These are phyloP conservation scores for Cephalotrichum gorgonifer DNA, from an alignment of 2,329 filamentous ascomycete genomes.

Conservation along the genomic window DNA sequence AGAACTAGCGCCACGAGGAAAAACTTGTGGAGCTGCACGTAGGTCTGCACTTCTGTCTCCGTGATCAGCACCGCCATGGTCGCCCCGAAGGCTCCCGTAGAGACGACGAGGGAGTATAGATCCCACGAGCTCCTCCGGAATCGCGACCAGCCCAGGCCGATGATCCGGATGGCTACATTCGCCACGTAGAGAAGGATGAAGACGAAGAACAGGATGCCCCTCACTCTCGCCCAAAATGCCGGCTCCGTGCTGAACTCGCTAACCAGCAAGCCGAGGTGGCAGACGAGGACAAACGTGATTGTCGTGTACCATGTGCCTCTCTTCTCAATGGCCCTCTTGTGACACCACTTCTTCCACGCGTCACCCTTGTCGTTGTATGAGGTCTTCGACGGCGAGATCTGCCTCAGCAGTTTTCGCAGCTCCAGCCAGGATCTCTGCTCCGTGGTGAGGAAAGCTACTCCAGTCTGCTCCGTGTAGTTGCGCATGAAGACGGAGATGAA, in stretches of 20 bases:
- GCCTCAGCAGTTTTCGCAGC: constrained; percentile 77
- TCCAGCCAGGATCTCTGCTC: constrained; percentile 97
- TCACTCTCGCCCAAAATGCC: constrained; percentile 54
- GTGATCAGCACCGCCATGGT: constrained; percentile 71
- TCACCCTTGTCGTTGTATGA: constrained; percentile 69
- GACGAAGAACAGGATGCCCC: constrained; percentile 68
- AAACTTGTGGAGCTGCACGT: constrained; percentile 80
- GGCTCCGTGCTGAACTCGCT: constrained; percentile 77
- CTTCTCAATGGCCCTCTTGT: constrained; percentile 88
- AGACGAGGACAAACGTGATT: constrained; percentile 67
- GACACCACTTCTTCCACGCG: constrained; percentile 86
- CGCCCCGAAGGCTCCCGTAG: constrained; percentile 65
- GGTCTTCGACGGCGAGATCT: constrained; percentile 90
- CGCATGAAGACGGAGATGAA: constrained; percentile 99
- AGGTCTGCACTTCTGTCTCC: constrained; percentile 46
- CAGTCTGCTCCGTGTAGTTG: constrained; percentile 97
- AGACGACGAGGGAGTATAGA: constrained; percentile 71
- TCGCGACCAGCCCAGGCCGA: constrained; percentile 83
- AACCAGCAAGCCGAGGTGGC: constrained; percentile 76
- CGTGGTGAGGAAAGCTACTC: constrained; percentile 88
- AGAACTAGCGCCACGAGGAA: constrained; percentile 86
- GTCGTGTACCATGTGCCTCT: constrained; percentile 81
- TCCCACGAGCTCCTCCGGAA: constrained; percentile 95
- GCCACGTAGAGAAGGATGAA: constrained; percentile 75
- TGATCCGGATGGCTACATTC: constrained; percentile 74